A percentile compares a stretch with the other conserved stretches of the same genome.
Evolutionary conservation across 2,329 filamentous ascomycete species (phyloP).

Genomic region (Cercospora sesami): DNA sequence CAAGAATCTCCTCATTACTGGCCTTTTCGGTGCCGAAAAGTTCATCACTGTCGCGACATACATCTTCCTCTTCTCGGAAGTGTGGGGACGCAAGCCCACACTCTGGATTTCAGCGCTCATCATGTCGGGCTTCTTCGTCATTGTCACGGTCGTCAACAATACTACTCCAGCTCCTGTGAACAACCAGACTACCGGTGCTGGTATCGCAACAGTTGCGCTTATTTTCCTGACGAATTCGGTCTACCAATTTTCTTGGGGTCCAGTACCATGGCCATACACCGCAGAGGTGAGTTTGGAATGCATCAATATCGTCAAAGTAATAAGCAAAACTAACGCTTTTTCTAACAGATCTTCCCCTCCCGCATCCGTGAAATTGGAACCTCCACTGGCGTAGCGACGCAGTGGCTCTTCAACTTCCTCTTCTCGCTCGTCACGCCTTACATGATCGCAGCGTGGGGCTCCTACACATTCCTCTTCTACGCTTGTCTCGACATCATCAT

Average conservation of each 20-base stretch:
- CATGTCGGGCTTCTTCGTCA: conserved; percentile 42
- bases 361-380: conserved; percentile 54
- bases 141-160: conserved; percentile 39
- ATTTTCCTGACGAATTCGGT: conserved; percentile 58
- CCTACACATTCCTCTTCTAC: conserved; percentile 49
- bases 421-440: conserved; percentile 53
- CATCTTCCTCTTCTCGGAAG: conserved; percentile 54
- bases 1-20: conserved; percentile 52
- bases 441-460: conserved; percentile 54
- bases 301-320: too few relatives aligned
- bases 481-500: conserved; percentile 49
- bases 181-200: conserved; percentile 39
- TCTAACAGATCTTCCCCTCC: conserved; percentile 50
- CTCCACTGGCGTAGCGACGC: conserved; percentile 52
- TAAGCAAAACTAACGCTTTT: too few relatives aligned
- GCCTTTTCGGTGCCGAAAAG: conserved; percentile 57
- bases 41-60: conserved; percentile 52
- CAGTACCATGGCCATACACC: conserved; percentile 53
- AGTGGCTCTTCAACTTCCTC: conserved; percentile 56
- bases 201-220: conserved; percentile 55
- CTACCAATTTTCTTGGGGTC: conserved; percentile 57
- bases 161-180: conserved; percentile 31
- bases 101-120: conserved; percentile 32
- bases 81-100: conserved; percentile 44
- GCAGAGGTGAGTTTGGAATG: conserved; percentile 32